Percentiles rank a stretch among this genome's conserved stretches.
Conservation (phyloP, 345 rosid species). For the Eucalyptus pauciflora region DNA sequence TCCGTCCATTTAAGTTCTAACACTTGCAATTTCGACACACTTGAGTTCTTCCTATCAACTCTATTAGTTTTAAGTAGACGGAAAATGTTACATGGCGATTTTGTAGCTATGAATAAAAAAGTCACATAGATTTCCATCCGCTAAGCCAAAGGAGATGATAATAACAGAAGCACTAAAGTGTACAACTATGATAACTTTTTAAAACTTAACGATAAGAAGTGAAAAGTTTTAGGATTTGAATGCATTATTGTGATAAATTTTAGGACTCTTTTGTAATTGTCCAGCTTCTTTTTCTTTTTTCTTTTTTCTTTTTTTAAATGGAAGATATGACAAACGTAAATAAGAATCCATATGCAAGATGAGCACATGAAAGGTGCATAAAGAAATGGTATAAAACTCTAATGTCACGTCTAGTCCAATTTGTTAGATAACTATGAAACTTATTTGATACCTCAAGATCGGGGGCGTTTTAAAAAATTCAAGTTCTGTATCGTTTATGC, state of each 20-base stretch:
- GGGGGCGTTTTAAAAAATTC: not conserved
- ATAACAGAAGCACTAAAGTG: not conserved
- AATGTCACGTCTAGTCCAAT: not conserved
- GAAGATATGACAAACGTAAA: not conserved
- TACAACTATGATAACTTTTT: not conserved
- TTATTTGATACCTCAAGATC: not conserved
- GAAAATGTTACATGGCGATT: not conserved
- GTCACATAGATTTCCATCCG: not conserved
- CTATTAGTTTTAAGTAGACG: not conserved
- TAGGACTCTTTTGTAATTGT: not conserved
- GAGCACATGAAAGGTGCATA: not conserved
- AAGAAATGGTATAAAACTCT: not conserved
- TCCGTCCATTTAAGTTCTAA: not conserved
- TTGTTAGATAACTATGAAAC: not conserved
- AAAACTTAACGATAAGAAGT: not conserved
- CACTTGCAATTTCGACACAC: not conserved
- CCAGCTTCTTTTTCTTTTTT: not conserved
- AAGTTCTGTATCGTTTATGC: not conserved
- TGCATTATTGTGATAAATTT: not conserved
- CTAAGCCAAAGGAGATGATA: not conserved
- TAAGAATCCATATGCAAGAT: not conserved
- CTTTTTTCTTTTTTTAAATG: fast-evolving
- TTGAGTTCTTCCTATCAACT: not conserved
- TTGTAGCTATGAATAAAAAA: not conserved
- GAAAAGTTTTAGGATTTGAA: not conserved